These are phyloP conservation scores for Tylopilus plumbeoviolaceoides DNA, from an alignment of 768 basidiomycete species.

Conservation along the genomic window DNA sequence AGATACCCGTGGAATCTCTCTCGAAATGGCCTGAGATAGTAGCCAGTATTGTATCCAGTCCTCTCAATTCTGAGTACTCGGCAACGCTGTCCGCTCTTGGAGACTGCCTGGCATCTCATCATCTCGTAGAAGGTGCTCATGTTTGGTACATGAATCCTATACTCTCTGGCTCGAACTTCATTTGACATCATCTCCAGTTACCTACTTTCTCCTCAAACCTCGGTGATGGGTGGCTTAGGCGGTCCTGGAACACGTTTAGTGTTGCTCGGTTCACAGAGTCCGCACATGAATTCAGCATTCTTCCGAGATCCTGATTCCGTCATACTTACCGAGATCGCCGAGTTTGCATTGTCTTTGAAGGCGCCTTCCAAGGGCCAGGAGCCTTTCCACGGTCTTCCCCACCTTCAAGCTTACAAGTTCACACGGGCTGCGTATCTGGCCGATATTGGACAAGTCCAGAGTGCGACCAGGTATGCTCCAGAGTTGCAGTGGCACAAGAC, in stretches of 20 bases:
- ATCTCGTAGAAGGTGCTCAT: constrained; percentile 84
- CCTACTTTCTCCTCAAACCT: constrained; percentile 79
- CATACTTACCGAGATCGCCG: constrained; percentile 84
- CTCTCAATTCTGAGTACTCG: constrained; percentile 62
- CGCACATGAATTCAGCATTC: constrained; percentile 46
- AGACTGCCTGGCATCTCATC: constrained; percentile 68
- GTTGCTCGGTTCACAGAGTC: constrained; percentile 68
- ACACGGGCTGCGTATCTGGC: constrained; percentile 71
- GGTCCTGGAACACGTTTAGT: constrained; percentile 63
- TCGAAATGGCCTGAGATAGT: constrained; percentile 82
- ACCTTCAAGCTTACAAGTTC: constrained; percentile 85
- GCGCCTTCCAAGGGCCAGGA: constrained; percentile 81
- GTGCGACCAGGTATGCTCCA: constrained; percentile 64
- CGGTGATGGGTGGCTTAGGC: constrained; percentile 68
- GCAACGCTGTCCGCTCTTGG: constrained; percentile 80
- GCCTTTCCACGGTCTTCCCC: constrained; percentile 72
- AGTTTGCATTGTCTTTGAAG: constrained; percentile 84
- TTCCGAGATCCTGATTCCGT: constrained; percentile 68
- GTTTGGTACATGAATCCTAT: constrained; percentile 57
- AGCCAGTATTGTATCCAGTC: constrained; percentile 77
- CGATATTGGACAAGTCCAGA: constrained; percentile 74
- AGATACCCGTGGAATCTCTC: constrained; percentile 60
- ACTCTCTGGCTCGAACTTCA: not conserved
- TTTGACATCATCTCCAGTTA: constrained; percentile 48
- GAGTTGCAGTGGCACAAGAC: not conserved